phyloP scores from a whole-genome alignment of 768 basidiomycete genomes.

The Russula dissimulans region DNA sequence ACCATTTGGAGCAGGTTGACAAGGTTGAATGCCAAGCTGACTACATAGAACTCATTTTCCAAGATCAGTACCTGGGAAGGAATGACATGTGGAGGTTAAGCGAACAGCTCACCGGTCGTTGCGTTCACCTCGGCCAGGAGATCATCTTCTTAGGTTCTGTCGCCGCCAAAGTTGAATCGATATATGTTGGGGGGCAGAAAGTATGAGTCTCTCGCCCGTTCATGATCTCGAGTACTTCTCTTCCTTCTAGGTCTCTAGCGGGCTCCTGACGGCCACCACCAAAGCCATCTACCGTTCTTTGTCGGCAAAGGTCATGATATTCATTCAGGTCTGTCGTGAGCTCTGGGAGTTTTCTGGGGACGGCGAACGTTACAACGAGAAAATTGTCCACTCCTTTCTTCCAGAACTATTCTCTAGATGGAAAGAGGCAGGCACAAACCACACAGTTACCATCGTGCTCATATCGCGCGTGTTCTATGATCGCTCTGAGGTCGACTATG shows the following conservation, averaged over 20 bases:
- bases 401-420: conserved; percentile 82
- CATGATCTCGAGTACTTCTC: not conserved
- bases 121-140: conserved; percentile 77
- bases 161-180: conserved; percentile 70
- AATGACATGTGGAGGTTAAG: conserved; percentile 95
- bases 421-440: conserved; percentile 78
- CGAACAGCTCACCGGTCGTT: conserved; percentile 71
- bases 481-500: conserved; percentile 65
- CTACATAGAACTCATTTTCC: conserved; percentile 84
- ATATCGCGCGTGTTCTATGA: conserved; percentile 92
- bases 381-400: conserved; percentile 95
- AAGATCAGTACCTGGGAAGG: conserved; percentile 90
- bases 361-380: conserved; percentile 92
- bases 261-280: conserved; percentile 70
- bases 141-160: conserved; percentile 77
- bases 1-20: conserved; percentile 47
- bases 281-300: conserved; percentile 85
- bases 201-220: conserved; percentile 29
- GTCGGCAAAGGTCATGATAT: conserved; percentile 86
- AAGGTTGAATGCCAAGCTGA: conserved; percentile 53
- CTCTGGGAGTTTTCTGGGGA: conserved; percentile 97
- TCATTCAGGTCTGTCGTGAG: conserved; percentile 93
- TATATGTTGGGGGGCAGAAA: conserved; percentile 63
- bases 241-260: conserved; percentile 59
- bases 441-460: conserved; percentile 89